Percentiles rank a stretch among this genome's conserved stretches.
Conservation (phyloP, 2,329 filamentous ascomycete genomes). For the Xylaria sp. region DNA sequence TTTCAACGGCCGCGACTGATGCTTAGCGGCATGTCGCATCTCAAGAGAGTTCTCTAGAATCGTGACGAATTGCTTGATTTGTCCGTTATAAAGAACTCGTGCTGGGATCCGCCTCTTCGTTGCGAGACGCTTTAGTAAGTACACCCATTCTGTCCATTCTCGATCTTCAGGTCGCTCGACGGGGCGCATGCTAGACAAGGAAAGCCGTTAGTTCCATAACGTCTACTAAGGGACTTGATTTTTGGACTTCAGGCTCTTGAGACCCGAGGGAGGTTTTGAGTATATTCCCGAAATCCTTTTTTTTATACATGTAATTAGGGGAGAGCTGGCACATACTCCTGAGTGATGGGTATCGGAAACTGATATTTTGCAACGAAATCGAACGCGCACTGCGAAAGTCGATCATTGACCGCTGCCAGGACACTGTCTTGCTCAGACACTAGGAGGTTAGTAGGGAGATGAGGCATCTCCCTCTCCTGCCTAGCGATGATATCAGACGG, state of each 20-base stretch:
- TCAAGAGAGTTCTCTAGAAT: constrained; percentile 89
- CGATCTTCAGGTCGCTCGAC: constrained; percentile 51
- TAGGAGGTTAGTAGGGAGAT: constrained; percentile 83
- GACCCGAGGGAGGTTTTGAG: background rate
- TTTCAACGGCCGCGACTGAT: constrained; percentile 84
- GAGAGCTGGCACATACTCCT: constrained; percentile 60
- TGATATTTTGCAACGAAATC: constrained; percentile 93
- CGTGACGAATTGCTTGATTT: constrained; percentile 92
- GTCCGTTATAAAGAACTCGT: constrained; percentile 84
- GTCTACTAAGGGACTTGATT: background rate
- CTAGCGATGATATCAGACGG: constrained; percentile 76
- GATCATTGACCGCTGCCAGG: constrained; percentile 82
- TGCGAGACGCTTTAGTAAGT: constrained; percentile 84
- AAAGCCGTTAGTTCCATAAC: constrained; percentile 20
- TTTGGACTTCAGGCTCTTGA: background rate
- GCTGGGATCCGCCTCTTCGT: constrained; percentile 89
- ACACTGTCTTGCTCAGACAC: constrained; percentile 88
- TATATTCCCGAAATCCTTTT: background rate
- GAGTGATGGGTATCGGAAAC: constrained; percentile 85
- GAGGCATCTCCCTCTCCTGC: constrained; percentile 83
- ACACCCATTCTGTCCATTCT: constrained; percentile 94
- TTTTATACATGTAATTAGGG: background rate
- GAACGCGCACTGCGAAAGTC: constrained; percentile 85
- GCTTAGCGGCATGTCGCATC: constrained; percentile 86
- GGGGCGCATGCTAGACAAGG: constrained; percentile 68